These are phyloP conservation scores for Croton setiger DNA, from an alignment of 441 rosid species.

Conservation along the genomic window DNA sequence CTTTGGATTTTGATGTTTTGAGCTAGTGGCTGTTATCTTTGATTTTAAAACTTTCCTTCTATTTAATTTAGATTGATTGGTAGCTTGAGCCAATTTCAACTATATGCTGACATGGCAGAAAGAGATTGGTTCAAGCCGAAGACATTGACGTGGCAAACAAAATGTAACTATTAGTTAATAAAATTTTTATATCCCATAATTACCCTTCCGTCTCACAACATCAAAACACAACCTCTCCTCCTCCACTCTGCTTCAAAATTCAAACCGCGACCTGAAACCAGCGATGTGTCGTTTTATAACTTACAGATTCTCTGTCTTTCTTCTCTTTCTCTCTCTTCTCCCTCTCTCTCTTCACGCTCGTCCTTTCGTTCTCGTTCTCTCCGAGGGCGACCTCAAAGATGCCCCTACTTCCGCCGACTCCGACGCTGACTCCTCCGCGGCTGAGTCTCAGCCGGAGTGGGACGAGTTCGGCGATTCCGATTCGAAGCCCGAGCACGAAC, in stretches of 20 bases:
- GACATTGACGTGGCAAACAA: constrained; percentile 6
- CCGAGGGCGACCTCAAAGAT: constrained; percentile 86
- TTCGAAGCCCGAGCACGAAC: constrained; percentile 66
- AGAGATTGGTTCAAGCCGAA: background rate
- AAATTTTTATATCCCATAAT: background rate
- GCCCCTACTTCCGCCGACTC: constrained; percentile 35
- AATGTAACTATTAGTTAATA: background rate
- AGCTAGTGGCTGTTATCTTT: too few species aligned
- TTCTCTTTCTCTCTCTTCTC: constrained; percentile 34
- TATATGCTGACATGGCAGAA: background rate
- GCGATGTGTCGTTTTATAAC: background rate
- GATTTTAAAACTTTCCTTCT: too few species aligned
- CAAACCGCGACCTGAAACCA: background rate
- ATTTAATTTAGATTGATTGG: too few species aligned
- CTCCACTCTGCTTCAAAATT: background rate
- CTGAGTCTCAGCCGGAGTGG: constrained; percentile 55
- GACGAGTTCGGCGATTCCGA: constrained; percentile 84
- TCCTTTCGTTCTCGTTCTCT: constrained; percentile 66
- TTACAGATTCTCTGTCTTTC: background rate
- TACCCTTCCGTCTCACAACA: background rate
- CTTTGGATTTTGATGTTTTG: too few species aligned
- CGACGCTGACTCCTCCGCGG: constrained; percentile 31
- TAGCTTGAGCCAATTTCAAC: too few species aligned
- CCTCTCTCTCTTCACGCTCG: constrained; percentile 47
- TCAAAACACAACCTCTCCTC: background rate